Base-by-base conservation (phyloP, 2,329 filamentous ascomycete species). In the Aspergillus puulaauensis region DNA sequence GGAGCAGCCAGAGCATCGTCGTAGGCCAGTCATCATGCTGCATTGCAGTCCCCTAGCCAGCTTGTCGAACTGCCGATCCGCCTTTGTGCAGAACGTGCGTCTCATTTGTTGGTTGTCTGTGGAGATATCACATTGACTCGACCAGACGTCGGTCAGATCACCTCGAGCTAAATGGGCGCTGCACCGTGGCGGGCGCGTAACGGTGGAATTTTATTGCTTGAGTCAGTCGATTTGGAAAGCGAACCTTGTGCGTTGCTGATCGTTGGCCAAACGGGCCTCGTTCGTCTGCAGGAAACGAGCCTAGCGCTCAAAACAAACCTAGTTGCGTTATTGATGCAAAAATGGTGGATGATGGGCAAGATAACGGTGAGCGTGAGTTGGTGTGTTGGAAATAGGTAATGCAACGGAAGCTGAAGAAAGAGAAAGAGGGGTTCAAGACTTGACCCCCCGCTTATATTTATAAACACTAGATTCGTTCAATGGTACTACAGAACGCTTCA, bases 181-280 rank as follows among this genome's bases (percentile, higher is more conserved):
- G 54, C 39, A 54, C 52, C 50, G 47, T 39, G 45, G 44, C 58
- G 55, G 62, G 66, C 66, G 66, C 66, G 60, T 68, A 68, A 64
- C 53, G 59, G 61, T 50, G 50, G 40, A 43, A 37, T 54, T 43
- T 37, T 55, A 66, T 66, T 65, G 61, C 52, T 60, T 43, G 54
- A 46, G 44, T 48, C 14, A 43, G n/a, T 17, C 43, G 23, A 46
- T 9, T 48, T 39, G 37, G 21, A 39, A 53, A 31, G 45, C 23
- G 49, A 54, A 59, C 52, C 31, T 19, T 51, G 15, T 12, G 23
- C 3, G 51, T 23, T 17, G 56, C 35, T 46, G 56, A 50, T 51
- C 51, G 47, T 58, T 40, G 45, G 46, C 40, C 24, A 54, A 54
- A 46, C 12, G 21, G 23, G 51, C 37, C 37, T 41, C 24, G 21